Conservation (phyloP, 441 rosid species). For the Aquilaria agallochum region DNA sequence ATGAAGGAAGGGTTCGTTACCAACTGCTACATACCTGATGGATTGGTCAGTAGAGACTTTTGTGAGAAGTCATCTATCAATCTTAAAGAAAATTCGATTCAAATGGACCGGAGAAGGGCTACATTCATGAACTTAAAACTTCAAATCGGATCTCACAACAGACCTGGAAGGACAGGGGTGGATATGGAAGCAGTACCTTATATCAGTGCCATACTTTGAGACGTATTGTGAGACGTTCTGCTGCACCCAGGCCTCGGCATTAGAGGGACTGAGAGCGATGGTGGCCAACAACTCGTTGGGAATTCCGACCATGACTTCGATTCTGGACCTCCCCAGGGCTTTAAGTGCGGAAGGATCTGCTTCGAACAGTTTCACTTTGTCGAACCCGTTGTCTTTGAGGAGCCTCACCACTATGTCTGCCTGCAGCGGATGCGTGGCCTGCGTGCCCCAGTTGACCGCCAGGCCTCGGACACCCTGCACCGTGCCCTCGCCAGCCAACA, state of each 20-base stretch:
- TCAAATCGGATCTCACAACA: no score
- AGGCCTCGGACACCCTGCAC: conserved; percentile 11
- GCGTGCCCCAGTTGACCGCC: conserved; percentile 68
- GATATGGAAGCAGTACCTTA: conserved; percentile 38
- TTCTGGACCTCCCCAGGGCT: conserved; percentile 72
- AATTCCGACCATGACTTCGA: conserved; percentile 86
- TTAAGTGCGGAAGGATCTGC: conserved; percentile 69
- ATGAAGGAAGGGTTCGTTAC: conserved; percentile 84
- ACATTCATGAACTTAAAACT: no score
- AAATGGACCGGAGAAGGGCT: no score
- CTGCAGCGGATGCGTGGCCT: conserved; percentile 59
- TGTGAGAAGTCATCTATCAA: no score
- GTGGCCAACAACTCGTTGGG: conserved; percentile 67
- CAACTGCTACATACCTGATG: conserved; percentile 72
- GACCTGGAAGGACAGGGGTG: no score
- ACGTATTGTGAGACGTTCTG: conserved; percentile 64
- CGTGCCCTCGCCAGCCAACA: conserved; percentile 25
- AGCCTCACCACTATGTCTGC: conserved; percentile 59
- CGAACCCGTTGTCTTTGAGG: conserved; percentile 69
- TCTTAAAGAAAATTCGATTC: no score
- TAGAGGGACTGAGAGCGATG: conserved; percentile 44
- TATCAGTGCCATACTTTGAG: conserved; percentile 57
- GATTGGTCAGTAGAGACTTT: neutral
- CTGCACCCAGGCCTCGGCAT: conserved; percentile 72
- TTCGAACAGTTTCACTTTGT: conserved; percentile 76